phyloP scores from a whole-genome alignment of 371 early-diverging fungal species.

The Rhizopus delemar region DNA sequence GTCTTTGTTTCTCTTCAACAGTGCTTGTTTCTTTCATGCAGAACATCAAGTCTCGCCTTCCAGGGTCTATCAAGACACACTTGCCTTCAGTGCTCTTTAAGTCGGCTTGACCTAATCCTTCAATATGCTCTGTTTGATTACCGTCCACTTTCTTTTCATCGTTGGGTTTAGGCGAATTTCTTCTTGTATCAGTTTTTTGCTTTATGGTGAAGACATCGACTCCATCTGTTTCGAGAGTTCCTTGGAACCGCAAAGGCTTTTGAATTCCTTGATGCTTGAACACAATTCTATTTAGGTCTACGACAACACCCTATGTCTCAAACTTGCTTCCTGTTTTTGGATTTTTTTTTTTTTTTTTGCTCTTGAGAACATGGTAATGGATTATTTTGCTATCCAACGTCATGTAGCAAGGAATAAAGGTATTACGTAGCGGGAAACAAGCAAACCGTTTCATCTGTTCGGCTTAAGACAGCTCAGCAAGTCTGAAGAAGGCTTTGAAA shows the following conservation, averaged over 20 bases:
- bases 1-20: background rate
- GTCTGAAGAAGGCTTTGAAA: slow-evolving; percentile 2
- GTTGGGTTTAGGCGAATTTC: background rate
- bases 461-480: background rate
- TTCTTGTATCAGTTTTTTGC: background rate
- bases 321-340: background rate
- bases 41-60: background rate
- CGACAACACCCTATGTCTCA: background rate
- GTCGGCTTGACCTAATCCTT: background rate
- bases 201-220: slow-evolving; percentile 8
- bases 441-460: no score
- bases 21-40: slow-evolving; percentile 5
- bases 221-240: slow-evolving; percentile 10
- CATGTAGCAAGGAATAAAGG: no score
- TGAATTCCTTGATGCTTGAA: slow-evolving; percentile 7
- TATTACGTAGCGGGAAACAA: no score
- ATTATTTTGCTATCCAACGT: no score
- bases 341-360: no score
- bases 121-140: background rate
- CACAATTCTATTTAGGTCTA: background rate
- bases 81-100: background rate
- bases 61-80: slow-evolving; percentile 7
- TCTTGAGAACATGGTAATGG: no score
- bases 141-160: no score
- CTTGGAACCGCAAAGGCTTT: slow-evolving; percentile 1